Base-by-base conservation (phyloP, 2,329 filamentous ascomycete genomes). In the Podosphaera fusca region DNA sequence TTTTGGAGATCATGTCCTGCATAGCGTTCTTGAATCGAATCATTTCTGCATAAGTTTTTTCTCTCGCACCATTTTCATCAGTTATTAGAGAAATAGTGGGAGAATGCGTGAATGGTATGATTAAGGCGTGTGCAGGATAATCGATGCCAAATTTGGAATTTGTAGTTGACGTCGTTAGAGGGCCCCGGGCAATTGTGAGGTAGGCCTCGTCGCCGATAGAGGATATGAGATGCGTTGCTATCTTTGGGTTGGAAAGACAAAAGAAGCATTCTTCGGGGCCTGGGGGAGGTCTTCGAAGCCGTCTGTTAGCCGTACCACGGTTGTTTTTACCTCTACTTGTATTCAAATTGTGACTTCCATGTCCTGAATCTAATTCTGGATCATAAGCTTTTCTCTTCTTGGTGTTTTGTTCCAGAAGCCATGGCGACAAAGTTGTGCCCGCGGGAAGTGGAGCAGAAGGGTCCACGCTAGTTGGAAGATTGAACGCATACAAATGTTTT, bases 261-360 rank as follows among this genome's bases (percentile, higher is more conserved):
- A 98, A 96, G 74, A 92, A 98, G 71, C 92, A 98, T 64, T 84
- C 78, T 56, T 83, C 82, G 1, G 87, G 87, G 0, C 82, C 80
- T 0, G 80, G 81, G 5, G 79, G 80, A 10, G 82, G 80, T 4
- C 68, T 70, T 31, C 72, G 74, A 64, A 67, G 70, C 58, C 69
- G 72, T 64, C 71, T 71, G 14, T 67, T 64, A 12, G 74, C 73
- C 49, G 71, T 69, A 45, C 71, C 67, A 36, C 72, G 69, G 8
- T 45, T 55, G 10, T 50, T 30, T 3, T n/a, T 50, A 10, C 29
- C 33, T 35, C 29, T 53, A 40, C 70, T 61, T 21, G 67, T 66
- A 49, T 67, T 61, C 6, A 63, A 64, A 52, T 74, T 68, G 52
- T 75, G 70, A 51, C 75, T 70, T 21, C 72, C 70, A 65, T 80